These are phyloP conservation scores for Postia placenta DNA, from an alignment of 768 basidiomycete genomes.

Conservation along the genomic window DNA sequence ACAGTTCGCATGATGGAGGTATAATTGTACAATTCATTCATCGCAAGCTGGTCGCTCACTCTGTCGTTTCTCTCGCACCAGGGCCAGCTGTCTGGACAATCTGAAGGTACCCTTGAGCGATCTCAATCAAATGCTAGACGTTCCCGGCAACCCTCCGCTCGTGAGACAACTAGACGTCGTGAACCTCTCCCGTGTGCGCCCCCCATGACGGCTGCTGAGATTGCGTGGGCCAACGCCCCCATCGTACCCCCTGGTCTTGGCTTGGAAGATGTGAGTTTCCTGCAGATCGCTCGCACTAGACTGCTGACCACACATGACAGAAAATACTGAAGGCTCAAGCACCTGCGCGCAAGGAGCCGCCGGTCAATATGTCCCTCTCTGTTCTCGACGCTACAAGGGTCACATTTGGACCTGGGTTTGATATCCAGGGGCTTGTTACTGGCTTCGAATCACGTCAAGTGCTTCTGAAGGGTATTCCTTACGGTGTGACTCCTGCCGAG, in stretches of 20 bases:
- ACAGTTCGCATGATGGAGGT: not conserved
- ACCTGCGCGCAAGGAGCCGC: not conserved
- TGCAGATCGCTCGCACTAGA: not conserved
- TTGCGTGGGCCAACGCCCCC: not conserved
- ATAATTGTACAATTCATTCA: not conserved
- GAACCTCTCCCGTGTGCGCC: not conserved
- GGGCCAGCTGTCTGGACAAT: not conserved
- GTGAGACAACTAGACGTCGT: not conserved
- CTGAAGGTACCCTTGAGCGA: not conserved
- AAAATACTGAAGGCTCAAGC: not conserved
- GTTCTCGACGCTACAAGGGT: slow-evolving; percentile 53
- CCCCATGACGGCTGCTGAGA: not conserved
- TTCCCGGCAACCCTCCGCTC: not conserved
- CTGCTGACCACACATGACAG: not conserved
- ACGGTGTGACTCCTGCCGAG: slow-evolving; percentile 23
- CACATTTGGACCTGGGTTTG: slow-evolving; percentile 55
- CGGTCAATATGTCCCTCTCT: slow-evolving; percentile 19
- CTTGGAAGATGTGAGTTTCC: slow-evolving; percentile 9
- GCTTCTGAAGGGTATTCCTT: slow-evolving; percentile 45
- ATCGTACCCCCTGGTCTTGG: slow-evolving; percentile 20
- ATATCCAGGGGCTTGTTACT: slow-evolving; percentile 49
- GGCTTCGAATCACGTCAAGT: slow-evolving; percentile 68
- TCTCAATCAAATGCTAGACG: not conserved
- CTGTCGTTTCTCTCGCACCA: not conserved
- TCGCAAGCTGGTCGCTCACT: not conserved